Evolutionary conservation across 768 basidiomycete species (phyloP), one percentile per base, ranked within the genome.

Genomic region (Dentipellis fragilis): DNA sequence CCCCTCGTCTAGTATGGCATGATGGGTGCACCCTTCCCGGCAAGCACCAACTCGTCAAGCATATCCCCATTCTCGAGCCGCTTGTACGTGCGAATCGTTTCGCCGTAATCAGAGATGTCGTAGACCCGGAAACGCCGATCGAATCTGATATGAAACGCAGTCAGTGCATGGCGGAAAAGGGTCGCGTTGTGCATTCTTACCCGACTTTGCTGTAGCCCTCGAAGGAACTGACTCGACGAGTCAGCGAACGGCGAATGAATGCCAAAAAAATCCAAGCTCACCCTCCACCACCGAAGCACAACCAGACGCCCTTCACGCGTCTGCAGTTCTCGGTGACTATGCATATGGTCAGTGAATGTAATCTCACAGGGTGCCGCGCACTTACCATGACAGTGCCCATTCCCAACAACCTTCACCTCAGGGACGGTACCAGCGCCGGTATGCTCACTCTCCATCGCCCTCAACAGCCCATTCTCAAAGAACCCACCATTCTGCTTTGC

Each of bases 71-170:
- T 73, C 65, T 89, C 88, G 4, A 81, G 84, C 39, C 83, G 81
- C 69, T 96, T 96, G 69, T 89, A 83, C 38, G 95, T 95, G 66
- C 77, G 74, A 66, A 98, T 90, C 6, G 82, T 93, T 76, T 98
- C 95, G 47, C 95, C 95, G 63, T 79, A 97, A 58, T 92, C 83
- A 16, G 85, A 87, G 52, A 98, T 77, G 22, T 92, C 83, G 68
- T 86, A 98, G 47, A 97, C 73, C 8, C 95, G 77, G 77, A 95
- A 93, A 42, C 95, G 80, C 16, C 94, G 82, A 68, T 96, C 90
- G 66, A 97, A 96, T 12, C 87, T 87, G 51, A n/a, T 21, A 45
- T 59, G 51, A 58, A 19, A 12, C 47, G 36, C 16, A n/a, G 46
- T 17, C 39, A 36, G 36, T 40, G 56, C 45, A 38, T 19, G 63